A percentile compares a stretch with the other conserved stretches of the same genome.
Conservation (phyloP, 2,329 filamentous ascomycete species). For the Monilinia aucupariae region DNA sequence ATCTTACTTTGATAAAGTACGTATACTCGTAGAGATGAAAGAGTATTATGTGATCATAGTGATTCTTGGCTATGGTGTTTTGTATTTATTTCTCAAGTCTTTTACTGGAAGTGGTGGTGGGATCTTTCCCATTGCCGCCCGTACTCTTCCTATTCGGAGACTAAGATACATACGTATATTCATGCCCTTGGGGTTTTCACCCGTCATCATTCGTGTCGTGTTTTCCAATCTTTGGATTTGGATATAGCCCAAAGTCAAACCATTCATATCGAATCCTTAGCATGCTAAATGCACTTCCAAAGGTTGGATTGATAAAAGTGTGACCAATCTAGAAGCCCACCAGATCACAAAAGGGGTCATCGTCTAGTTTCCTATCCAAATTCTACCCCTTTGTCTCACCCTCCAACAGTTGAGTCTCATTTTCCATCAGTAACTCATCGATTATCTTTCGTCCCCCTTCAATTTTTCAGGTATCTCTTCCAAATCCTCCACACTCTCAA, state of each 20-base stretch:
- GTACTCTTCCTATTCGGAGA: neutral
- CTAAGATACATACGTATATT: neutral
- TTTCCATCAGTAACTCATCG: neutral
- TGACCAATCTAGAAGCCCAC: neutral
- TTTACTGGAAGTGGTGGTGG: neutral
- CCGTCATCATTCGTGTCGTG: neutral
- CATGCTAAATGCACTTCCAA: neutral
- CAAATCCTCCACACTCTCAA: constrained; percentile 74
- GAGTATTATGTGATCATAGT: neutral
- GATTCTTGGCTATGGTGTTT: neutral
- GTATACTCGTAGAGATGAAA: no score
- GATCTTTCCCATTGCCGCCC: neutral
- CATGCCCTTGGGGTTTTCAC: neutral
- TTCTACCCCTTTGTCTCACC: constrained; percentile 2
- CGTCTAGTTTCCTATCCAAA: neutral
- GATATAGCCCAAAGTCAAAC: neutral
- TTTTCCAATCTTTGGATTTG: neutral
- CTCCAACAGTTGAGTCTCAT: neutral
- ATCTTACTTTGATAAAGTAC: no score
- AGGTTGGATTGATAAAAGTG: neutral
- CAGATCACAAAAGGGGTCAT: neutral
- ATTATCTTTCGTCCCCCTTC: constrained; percentile 25
- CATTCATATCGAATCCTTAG: neutral
- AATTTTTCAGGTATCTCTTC: constrained; percentile 71
- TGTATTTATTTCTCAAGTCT: neutral